phyloP scores from a whole-genome alignment of 768 basidiomycete species.

The Pisolithus albus region DNA sequence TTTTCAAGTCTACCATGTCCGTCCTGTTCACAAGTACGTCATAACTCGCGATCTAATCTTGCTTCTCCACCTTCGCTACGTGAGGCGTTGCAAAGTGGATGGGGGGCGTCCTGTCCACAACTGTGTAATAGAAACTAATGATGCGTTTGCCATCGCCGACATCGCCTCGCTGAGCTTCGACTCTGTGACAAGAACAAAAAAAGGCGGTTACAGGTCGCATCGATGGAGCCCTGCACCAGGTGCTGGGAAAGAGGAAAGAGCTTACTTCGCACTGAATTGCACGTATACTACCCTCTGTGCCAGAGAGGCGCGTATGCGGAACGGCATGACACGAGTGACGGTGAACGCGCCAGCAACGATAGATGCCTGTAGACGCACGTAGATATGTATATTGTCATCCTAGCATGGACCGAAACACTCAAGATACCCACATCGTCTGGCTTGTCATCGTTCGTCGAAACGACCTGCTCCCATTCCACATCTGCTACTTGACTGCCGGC shows the following conservation, averaged over 20 bases:
- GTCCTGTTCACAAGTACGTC: neutral
- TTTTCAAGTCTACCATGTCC: too few species aligned
- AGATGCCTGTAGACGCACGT: constrained; percentile 17
- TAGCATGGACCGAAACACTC: too few species aligned
- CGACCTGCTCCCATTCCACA: constrained; percentile 31
- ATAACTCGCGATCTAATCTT: neutral
- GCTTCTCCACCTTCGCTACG: constrained; percentile 1
- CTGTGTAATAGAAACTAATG: constrained; percentile 31
- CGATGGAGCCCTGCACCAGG: constrained; percentile 7
- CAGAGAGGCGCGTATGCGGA: constrained; percentile 34
- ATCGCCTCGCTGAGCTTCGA: constrained; percentile 5
- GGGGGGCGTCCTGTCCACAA: constrained; percentile 24
- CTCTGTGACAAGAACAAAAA: too few species aligned
- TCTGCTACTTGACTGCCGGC: constrained; percentile 12
- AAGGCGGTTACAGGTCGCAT: constrained; percentile 12
- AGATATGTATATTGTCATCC: neutral
- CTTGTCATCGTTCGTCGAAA: constrained; percentile 23
- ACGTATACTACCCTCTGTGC: constrained; percentile 30
- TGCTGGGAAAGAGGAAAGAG: neutral
- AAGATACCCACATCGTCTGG: constrained; percentile 14
- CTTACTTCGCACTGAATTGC: constrained; percentile 37
- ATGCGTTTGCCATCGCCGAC: constrained; percentile 22
- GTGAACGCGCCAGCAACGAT: constrained; percentile 36
- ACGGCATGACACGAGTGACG: constrained; percentile 33
- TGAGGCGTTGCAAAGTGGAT: constrained; percentile 25